Evolutionary conservation across 2,329 filamentous ascomycete genomes (phyloP).

Genomic region (Harringtonia lauricola): DNA sequence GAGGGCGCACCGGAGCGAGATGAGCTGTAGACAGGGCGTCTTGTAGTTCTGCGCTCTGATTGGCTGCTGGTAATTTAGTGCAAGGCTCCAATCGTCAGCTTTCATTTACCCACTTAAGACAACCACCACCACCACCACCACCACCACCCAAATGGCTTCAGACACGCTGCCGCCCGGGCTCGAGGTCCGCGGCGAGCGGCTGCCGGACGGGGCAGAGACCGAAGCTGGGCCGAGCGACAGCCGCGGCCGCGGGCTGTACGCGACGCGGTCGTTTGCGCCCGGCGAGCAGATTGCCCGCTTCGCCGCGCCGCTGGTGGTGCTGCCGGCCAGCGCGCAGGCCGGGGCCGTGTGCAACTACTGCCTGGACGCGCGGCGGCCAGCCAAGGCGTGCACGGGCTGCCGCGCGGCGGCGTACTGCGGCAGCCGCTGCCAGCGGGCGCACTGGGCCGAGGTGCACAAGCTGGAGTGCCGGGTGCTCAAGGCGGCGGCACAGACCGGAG

Average conservation of each 20-base stretch:
- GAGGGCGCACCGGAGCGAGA: slow-evolving; percentile 1
- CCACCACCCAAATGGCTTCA: slow-evolving; percentile 2
- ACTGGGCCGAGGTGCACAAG: slow-evolving; percentile 42
- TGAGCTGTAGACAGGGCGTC: slow-evolving; percentile 4
- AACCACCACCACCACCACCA: too few relatives aligned
- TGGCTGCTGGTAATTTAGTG: too few relatives aligned
- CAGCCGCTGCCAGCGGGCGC: slow-evolving; percentile 37
- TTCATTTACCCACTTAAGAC: too few relatives aligned
- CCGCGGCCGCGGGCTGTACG: slow-evolving; percentile 29
- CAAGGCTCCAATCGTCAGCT: too few relatives aligned
- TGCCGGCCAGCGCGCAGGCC: slow-evolving; percentile 33
- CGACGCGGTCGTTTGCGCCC: slow-evolving; percentile 29
- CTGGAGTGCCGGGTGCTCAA: slow-evolving; percentile 39
- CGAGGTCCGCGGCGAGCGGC: slow-evolving; percentile 12
- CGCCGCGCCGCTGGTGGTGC: slow-evolving; percentile 29
- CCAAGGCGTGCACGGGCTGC: slow-evolving; percentile 39
- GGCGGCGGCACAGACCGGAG: slow-evolving; percentile 22
- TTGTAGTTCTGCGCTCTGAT: too few relatives aligned
- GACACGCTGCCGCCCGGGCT: slow-evolving; percentile 4
- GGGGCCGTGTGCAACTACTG: slow-evolving; percentile 37
- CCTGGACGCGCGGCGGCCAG: slow-evolving; percentile 17
- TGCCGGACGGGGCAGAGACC: neutral
- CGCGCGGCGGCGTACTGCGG: slow-evolving; percentile 43
- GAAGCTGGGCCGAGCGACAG: neutral
- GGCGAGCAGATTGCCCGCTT: slow-evolving; percentile 36